phyloP scores from a whole-genome alignment of 495 filamentous ascomycete genomes.

The Aspergillus campestris region DNA sequence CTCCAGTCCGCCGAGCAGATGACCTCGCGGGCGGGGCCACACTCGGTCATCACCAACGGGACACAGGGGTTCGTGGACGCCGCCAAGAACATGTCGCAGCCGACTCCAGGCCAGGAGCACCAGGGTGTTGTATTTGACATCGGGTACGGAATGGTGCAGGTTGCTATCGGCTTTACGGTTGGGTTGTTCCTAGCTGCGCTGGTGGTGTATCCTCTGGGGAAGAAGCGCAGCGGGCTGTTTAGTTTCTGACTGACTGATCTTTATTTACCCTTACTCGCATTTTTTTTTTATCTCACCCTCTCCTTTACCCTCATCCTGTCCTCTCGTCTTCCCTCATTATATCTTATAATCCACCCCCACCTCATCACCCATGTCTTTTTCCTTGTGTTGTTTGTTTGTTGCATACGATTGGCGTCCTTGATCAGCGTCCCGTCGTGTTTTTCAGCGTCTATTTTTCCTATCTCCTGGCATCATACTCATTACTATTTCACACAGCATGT shows the following conservation, averaged over 20 bases:
- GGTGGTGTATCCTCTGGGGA: conserved; percentile 85
- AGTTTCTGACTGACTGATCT: conserved; percentile 52
- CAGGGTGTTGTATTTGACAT: conserved; percentile 69
- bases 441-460: no score
- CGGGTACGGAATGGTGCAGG: conserved; percentile 78
- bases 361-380: no score
- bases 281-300: not conserved
- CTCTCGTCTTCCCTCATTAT: no score
- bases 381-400: no score
- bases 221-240: conserved; percentile 82
- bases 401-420: no score
- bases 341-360: no score
- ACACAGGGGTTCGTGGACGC: conserved; percentile 42
- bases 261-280: not conserved
- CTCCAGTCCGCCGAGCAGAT: conserved; percentile 78
- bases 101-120: conserved; percentile 14
- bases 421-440: no score
- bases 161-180: conserved; percentile 89
- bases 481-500: no score
- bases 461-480: no score
- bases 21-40: conserved; percentile 40
- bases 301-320: not conserved
- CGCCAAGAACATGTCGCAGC: conserved; percentile 25
- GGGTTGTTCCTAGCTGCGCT: conserved; percentile 81
- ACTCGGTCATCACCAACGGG: conserved; percentile 41